phyloP scores from a whole-genome alignment of 2,329 filamentous ascomycete species.

The Phaeosphaeria sp. region DNA sequence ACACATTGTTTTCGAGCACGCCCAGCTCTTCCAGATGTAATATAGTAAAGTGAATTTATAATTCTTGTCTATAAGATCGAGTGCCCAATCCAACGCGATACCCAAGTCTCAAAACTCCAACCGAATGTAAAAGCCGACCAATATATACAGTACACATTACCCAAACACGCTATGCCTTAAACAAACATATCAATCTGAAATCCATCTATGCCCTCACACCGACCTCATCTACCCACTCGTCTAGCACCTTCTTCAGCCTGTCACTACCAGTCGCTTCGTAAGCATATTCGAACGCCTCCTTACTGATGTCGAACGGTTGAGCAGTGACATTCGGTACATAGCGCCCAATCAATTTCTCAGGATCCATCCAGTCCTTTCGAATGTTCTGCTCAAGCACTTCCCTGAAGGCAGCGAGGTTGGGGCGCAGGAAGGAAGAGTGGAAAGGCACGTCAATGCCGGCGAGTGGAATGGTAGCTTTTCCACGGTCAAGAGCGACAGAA shows the following conservation, averaged over 20 bases:
- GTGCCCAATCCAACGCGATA: background rate
- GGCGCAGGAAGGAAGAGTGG: conserved; percentile 34
- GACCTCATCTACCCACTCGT: conserved; percentile 9
- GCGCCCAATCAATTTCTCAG: conserved; percentile 18
- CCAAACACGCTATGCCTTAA: background rate
- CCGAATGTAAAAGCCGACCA: background rate
- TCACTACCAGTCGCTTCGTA: conserved; percentile 19
- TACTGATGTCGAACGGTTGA: conserved; percentile 19
- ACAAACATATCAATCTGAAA: background rate
- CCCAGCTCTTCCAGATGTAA: no score
- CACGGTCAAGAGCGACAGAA: conserved; percentile 16
- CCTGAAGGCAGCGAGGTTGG: conserved; percentile 26
- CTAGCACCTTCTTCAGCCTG: conserved; percentile 13
- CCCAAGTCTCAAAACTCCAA: background rate
- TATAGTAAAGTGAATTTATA: background rate
- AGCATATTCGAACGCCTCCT: conserved; percentile 19
- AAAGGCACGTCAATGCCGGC: conserved; percentile 44
- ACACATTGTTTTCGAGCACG: no score
- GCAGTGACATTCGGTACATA: conserved; percentile 29
- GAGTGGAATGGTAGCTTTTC: conserved; percentile 39
- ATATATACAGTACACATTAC: background rate
- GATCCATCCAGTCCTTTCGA: conserved; percentile 11
- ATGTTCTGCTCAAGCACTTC: conserved; percentile 25
- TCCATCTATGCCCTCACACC: background rate
- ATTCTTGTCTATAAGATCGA: background rate